These are phyloP conservation scores for Aspergillus chevalieri DNA, from an alignment of 2,329 filamentous ascomycete species.

Conservation along the genomic window DNA sequence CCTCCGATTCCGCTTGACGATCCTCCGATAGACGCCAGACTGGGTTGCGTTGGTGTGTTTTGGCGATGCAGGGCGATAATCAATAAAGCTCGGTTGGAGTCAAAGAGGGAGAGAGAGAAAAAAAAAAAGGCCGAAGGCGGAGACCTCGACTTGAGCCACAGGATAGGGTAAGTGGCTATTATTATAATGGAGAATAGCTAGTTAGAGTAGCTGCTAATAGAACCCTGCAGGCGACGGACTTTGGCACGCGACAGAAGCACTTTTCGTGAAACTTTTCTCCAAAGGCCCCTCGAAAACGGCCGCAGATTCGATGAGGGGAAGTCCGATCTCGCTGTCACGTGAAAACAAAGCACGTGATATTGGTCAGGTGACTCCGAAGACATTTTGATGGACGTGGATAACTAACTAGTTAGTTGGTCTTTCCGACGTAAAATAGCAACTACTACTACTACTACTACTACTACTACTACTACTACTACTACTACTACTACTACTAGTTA, in stretches of 20 bases:
- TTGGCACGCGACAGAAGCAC: neutral
- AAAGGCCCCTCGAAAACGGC: conserved; percentile 4
- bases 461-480: too few relatives aligned
- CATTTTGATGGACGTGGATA: too few relatives aligned
- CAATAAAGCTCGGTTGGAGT: conserved; percentile 8
- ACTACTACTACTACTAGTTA: too few relatives aligned
- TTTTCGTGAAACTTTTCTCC: neutral
- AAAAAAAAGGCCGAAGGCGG: conserved; percentile 5
- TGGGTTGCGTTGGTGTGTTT: conserved; percentile 22
- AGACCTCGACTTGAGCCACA: too few relatives aligned
- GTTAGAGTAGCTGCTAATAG: too few relatives aligned
- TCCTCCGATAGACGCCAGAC: conserved; percentile 31
- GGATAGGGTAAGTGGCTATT: too few relatives aligned
- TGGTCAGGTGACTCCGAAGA: neutral
- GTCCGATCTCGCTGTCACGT: conserved; percentile 20
- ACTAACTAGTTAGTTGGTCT: too few relatives aligned
- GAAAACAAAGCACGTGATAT: neutral
- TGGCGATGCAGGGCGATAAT: conserved; percentile 7
- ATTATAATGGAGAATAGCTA: too few relatives aligned
- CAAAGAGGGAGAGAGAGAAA: conserved; percentile 2
- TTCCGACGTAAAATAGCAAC: too few relatives aligned
- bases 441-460: too few relatives aligned
- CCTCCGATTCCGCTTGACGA: conserved; percentile 31
- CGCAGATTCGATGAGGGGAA: conserved; percentile 5
- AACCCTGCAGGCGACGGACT: neutral